Conservation (phyloP, 192 early-diverging fungal genomes). For the Phycomyces blakesleeanus region DNA sequence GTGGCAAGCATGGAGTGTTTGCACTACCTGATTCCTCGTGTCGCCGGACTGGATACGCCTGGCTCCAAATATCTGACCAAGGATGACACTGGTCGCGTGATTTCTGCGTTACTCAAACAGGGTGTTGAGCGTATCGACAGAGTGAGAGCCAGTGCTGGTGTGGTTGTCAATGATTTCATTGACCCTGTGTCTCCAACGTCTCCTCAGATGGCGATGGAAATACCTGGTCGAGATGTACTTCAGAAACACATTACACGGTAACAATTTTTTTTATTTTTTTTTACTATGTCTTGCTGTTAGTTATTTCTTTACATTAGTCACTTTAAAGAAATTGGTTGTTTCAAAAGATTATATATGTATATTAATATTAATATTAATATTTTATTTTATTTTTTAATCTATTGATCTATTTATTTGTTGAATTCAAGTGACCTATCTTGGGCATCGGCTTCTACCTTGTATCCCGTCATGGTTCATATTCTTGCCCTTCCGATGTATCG, state of each 20-base stretch:
- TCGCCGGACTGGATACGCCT: slow-evolving; percentile 30
- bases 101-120: slow-evolving; percentile 62
- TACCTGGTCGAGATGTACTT: slow-evolving; percentile 23
- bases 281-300: no score
- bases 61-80: slow-evolving; percentile 34
- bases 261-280: no score
- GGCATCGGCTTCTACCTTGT: slow-evolving; percentile 59
- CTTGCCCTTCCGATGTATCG: slow-evolving; percentile 55
- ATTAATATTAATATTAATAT: no score
- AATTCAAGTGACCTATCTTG: slow-evolving; percentile 51
- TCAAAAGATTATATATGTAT: background rate
- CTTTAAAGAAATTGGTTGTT: no score
- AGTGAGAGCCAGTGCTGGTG: slow-evolving; percentile 71
- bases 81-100: slow-evolving; percentile 35
- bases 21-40: slow-evolving; percentile 37
- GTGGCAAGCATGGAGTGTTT: slow-evolving; percentile 64
- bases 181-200: slow-evolving; percentile 4
- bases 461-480: slow-evolving; percentile 54
- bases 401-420: background rate
- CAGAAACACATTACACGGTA: slow-evolving; percentile 26
- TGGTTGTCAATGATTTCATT: slow-evolving; percentile 51
- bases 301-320: no score
- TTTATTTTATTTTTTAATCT: background rate
- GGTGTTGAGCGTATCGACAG: slow-evolving; percentile 92
- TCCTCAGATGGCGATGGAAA: slow-evolving; percentile 12